Percentiles rank a stretch among this genome's conserved stretches.
phyloP scores from a whole-genome alignment of 2,329 filamentous ascomycete species.

The Neonectria magnoliae region DNA sequence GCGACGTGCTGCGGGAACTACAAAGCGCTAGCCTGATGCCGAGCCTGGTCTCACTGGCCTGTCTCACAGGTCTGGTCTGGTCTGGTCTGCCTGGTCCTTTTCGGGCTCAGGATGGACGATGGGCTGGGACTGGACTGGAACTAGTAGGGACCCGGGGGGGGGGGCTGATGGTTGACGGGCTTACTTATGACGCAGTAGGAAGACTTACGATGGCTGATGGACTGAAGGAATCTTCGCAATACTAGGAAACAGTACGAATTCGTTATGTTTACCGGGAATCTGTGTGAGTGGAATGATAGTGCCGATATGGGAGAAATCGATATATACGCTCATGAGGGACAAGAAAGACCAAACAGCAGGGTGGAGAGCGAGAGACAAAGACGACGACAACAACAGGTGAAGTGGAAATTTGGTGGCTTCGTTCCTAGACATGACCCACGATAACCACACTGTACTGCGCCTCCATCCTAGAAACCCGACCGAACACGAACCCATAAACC shows the following conservation, averaged over 20 bases:
- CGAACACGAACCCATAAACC: neutral
- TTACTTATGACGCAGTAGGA: neutral
- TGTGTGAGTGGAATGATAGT: neutral
- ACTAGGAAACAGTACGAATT: too few species aligned
- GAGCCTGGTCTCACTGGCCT: conserved; percentile 1
- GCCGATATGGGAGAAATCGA: neutral
- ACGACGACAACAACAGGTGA: neutral
- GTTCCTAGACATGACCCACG: neutral
- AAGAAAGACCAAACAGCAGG: neutral
- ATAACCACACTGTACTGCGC: neutral
- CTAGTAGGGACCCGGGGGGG: neutral
- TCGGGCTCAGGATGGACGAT: neutral
- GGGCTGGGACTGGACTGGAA: neutral
- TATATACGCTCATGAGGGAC: neutral
- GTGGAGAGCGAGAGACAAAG: neutral
- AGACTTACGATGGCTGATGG: neutral
- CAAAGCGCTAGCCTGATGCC: conserved; percentile 18
- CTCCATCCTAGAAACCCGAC: neutral
- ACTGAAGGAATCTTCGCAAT: neutral
- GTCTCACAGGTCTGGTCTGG: neutral
- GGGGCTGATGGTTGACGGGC: neutral
- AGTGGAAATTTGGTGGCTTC: neutral
- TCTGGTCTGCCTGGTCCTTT: conserved; percentile 1
- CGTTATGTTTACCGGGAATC: neutral
- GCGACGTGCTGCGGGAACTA: conserved; percentile 22